Percentiles rank a stretch among this genome's conserved stretches.
Conservation (phyloP, 345 rosid genomes). For the Brassica rapa region DNA sequence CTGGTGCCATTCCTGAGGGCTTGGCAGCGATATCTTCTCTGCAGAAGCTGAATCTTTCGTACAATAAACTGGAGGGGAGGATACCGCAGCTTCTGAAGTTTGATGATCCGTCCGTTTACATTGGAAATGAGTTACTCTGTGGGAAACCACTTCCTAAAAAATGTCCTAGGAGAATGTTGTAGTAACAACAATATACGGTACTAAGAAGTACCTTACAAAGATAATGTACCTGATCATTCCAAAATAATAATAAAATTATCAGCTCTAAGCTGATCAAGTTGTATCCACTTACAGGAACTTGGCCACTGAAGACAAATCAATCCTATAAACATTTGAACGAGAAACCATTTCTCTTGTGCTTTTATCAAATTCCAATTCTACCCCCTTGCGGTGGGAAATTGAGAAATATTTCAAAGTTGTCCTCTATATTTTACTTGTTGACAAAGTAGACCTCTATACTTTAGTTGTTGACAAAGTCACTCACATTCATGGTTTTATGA, state of each 20-base stretch:
- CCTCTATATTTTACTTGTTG: neutral
- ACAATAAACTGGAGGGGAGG: constrained; percentile 50
- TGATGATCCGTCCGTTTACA: constrained; percentile 46
- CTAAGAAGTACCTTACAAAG: constrained; percentile 1
- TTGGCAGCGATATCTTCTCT: constrained; percentile 44
- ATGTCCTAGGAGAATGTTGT: constrained; percentile 37
- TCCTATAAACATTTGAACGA: neutral
- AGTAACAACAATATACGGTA: neutral
- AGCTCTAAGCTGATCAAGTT: neutral
- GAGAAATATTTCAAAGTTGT: neutral
- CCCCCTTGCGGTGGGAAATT: neutral
- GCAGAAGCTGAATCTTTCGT: constrained; percentile 48
- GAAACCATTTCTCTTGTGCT: neutral
- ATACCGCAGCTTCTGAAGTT: constrained; percentile 49
- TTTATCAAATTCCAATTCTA: neutral
- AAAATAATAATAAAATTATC: neutral
- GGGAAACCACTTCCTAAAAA: constrained; percentile 50
- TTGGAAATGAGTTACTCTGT: constrained; percentile 50
- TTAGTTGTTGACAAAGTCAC: neutral
- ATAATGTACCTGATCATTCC: constrained; percentile 4
- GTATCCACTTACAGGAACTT: constrained; percentile 2
- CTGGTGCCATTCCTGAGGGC: constrained; percentile 53
- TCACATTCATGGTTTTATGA: neutral
- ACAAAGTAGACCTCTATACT: neutral
- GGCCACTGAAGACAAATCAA: constrained; percentile 1